These are phyloP conservation scores for Saccharomyces uvarum DNA, from an alignment of 1,139 yeast genomes.

Conservation along the genomic window DNA sequence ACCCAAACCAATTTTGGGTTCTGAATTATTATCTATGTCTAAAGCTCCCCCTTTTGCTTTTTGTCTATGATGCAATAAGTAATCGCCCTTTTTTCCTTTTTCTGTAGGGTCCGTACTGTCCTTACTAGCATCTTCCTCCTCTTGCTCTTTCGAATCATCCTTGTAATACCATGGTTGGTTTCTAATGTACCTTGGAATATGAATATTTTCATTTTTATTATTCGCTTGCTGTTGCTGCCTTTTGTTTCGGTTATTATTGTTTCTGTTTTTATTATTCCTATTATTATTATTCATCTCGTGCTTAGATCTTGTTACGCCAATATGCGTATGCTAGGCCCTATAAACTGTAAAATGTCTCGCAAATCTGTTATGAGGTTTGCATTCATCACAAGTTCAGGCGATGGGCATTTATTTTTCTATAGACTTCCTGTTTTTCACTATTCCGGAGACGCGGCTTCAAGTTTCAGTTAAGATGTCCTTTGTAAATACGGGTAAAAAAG, in stretches of 20 bases:
- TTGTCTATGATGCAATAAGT: conserved; percentile 29
- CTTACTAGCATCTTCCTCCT: not conserved
- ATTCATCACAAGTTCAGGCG: not conserved
- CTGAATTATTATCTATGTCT: conserved; percentile 27
- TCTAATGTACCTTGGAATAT: conserved; percentile 29
- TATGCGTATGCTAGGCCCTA: not conserved
- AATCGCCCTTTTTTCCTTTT: conserved; percentile 16
- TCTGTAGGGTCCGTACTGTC: conserved; percentile 1
- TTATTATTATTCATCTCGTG: not conserved
- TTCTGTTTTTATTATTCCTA: not conserved
- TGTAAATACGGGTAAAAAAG: not conserved
- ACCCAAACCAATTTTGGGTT: conserved; percentile 26
- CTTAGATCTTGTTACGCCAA: not conserved
- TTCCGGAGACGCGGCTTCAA: not conserved
- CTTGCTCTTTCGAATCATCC: conserved; percentile 1
- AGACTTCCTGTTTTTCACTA: not conserved
- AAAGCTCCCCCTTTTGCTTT: conserved; percentile 14
- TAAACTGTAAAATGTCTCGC: not conserved
- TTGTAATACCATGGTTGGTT: conserved; percentile 30
- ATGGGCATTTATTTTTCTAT: not conserved
- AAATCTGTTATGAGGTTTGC: not conserved
- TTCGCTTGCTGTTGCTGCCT: not conserved
- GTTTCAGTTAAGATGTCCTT: not conserved
- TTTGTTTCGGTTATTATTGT: not conserved
- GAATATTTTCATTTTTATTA: conserved; percentile 20